These are phyloP conservation scores for Saussurea involucrata DNA, from an alignment of 129 eudicot species.

Conservation along the genomic window DNA sequence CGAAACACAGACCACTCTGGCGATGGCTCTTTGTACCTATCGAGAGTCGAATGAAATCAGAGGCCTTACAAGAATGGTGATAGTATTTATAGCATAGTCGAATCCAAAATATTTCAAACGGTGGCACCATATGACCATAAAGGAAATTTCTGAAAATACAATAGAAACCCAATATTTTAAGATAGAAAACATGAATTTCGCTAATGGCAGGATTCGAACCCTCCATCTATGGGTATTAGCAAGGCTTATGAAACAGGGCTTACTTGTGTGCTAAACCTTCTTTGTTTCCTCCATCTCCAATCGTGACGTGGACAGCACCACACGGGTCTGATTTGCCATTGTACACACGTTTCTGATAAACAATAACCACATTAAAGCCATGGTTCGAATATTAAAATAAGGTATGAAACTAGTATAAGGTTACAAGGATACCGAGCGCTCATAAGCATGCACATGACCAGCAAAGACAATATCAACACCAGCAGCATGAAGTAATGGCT, in stretches of 20 bases:
- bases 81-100: background rate
- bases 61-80: background rate
- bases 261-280: slow-evolving; percentile 88
- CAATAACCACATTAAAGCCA: background rate
- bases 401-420: background rate
- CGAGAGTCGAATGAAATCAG: background rate
- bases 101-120: background rate
- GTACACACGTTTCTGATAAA: slow-evolving; percentile 67
- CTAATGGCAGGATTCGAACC: too few species aligned
- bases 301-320: slow-evolving; percentile 89
- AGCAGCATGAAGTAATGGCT: slow-evolving; percentile 81
- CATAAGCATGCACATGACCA: slow-evolving; percentile 99
- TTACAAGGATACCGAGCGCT: slow-evolving; percentile 66
- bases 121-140: background rate
- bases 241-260: slow-evolving; percentile 16
- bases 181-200: background rate
- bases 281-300: slow-evolving; percentile 95
- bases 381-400: background rate
- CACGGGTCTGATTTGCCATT: slow-evolving; percentile 72
- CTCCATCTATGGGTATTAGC: background rate
- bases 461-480: slow-evolving; percentile 87
- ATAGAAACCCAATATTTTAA: background rate
- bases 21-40: slow-evolving; percentile 64
- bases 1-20: slow-evolving; percentile 97
- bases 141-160: background rate